These are phyloP conservation scores for Candida sakaeoensis DNA, from an alignment of 805 yeast species.

Conservation along the genomic window DNA sequence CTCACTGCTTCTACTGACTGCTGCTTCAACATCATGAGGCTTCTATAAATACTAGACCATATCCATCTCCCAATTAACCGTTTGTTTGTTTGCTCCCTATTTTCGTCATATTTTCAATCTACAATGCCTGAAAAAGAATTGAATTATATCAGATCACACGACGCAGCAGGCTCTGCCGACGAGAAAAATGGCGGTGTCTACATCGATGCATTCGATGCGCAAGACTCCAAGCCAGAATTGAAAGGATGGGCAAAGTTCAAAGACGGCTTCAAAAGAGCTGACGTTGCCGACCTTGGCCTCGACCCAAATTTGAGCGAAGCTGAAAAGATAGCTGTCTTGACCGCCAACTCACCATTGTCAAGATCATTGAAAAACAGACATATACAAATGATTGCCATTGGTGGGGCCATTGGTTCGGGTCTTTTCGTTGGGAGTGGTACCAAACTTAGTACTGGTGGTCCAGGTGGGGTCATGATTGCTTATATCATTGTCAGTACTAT, in stretches of 20 bases:
- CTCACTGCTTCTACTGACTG: too few species aligned
- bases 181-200: conserved; percentile 24
- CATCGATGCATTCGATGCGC: conserved; percentile 12
- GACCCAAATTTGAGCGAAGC: conserved; percentile 27
- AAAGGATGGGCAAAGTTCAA: conserved; percentile 19
- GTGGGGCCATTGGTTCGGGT: conserved; percentile 84
- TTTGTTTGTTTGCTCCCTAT: background rate
- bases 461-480: conserved; percentile 61
- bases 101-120: background rate
- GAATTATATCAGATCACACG: conserved; percentile 36
- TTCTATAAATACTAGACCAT: background rate
- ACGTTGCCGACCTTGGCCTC: conserved; percentile 36
- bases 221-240: conserved; percentile 17
- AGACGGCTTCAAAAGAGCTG: conserved; percentile 34
- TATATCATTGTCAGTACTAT: conserved; percentile 54
- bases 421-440: conserved; percentile 71
- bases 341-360: conserved; percentile 47
- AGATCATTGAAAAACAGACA: conserved; percentile 61
- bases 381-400: conserved; percentile 77
- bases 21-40: too few species aligned
- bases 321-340: conserved; percentile 32
- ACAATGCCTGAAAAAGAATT: conserved; percentile 41
- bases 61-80: too few species aligned
- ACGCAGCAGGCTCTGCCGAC: conserved; percentile 32
- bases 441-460: conserved; percentile 62